Conservation (phyloP, 2,329 filamentous ascomycete genomes). For the Fusarium aywerte region DNA sequence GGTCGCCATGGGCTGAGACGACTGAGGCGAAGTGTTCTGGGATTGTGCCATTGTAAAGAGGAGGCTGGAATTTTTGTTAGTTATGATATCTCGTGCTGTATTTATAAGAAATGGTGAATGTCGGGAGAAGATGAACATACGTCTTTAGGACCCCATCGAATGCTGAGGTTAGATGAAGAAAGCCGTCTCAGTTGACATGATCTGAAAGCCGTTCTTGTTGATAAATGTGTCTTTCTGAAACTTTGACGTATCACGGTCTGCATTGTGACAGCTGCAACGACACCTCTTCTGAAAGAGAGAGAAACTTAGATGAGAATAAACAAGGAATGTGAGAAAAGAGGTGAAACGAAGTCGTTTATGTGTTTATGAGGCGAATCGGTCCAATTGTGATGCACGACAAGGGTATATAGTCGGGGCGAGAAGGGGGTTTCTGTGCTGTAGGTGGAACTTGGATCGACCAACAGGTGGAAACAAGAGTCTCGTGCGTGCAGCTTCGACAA, state of each 20-base stretch:
- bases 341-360: neutral
- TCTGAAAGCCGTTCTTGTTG: conserved; percentile 10
- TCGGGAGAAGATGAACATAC: conserved; percentile 26
- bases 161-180: conserved; percentile 43
- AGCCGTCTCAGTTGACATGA: conserved; percentile 30
- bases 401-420: neutral
- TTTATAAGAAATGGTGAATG: neutral
- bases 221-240: conserved; percentile 12
- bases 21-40: conserved; percentile 76
- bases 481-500: neutral
- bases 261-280: conserved; percentile 21
- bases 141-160: conserved; percentile 47
- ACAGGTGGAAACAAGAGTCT: neutral
- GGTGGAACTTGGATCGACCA: neutral
- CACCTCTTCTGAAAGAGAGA: neutral
- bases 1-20: conserved; percentile 72
- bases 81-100: neutral
- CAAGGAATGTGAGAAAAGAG: neutral
- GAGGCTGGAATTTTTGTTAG: conserved; percentile 64
- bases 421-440: neutral
- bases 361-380: neutral
- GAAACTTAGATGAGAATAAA: neutral
- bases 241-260: conserved; percentile 33
- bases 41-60: conserved; percentile 74
- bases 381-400: neutral